phyloP scores from a whole-genome alignment of 2,329 filamentous ascomycete species.

The Cladosporium velox region DNA sequence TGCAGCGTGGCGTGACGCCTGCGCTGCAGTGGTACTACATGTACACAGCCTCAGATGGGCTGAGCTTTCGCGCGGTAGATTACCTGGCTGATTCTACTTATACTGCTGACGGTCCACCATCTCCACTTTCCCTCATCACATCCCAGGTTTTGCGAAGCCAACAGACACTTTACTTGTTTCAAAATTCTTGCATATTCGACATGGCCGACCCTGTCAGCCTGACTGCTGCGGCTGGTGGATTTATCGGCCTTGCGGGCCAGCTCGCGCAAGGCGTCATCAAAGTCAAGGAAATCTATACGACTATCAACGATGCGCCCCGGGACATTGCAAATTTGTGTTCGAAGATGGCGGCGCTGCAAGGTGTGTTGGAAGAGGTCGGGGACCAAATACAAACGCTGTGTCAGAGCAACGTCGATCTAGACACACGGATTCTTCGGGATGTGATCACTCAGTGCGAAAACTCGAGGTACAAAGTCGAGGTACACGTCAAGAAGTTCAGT shows the following conservation, averaged over 20 bases:
- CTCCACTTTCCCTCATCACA: too few relatives aligned
- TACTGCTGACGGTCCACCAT: too few relatives aligned
- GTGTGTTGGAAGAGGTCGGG: neutral
- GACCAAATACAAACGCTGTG: neutral
- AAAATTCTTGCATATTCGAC: too few relatives aligned
- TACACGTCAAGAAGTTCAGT: neutral
- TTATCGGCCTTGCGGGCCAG: neutral
- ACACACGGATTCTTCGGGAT: neutral
- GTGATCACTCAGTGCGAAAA: neutral
- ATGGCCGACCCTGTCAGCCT: conserved; percentile 1
- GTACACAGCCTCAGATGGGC: too few relatives aligned
- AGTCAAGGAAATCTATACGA: neutral
- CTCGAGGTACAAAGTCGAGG: neutral
- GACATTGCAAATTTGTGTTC: neutral
- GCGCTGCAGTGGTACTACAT: too few relatives aligned
- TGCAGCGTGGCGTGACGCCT: too few relatives aligned
- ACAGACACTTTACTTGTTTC: too few relatives aligned
- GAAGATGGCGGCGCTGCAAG: neutral
- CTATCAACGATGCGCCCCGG: neutral
- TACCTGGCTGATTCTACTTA: too few relatives aligned
- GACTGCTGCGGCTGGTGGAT: neutral
- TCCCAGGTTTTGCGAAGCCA: too few relatives aligned
- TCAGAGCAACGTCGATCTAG: neutral
- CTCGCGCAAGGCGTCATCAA: neutral
- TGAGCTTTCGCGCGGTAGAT: too few relatives aligned